Evolutionary conservation across 2,329 filamentous ascomycete species (phyloP).

Genomic region (Stagonosporopsis chrysanthemi): DNA sequence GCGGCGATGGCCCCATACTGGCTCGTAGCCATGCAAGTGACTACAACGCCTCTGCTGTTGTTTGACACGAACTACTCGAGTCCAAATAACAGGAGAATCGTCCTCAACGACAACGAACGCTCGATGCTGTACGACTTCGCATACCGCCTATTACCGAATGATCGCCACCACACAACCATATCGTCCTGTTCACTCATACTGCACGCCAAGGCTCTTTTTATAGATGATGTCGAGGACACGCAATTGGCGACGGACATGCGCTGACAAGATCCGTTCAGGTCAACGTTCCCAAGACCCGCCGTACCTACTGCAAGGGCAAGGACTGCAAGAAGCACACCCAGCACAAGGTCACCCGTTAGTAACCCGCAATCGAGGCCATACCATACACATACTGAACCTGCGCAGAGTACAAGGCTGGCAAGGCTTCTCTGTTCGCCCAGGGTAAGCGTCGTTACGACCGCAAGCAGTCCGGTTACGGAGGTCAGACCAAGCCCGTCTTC

Average conservation of each 20-base stretch:
- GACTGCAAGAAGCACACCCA: conserved; percentile 71
- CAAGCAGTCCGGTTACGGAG: conserved; percentile 99
- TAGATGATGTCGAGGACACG: conserved; percentile 17
- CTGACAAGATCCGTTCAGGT: conserved; percentile 64
- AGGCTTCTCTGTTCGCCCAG: conserved; percentile 95
- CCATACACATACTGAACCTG: conserved; percentile 35
- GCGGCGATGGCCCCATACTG: background rate
- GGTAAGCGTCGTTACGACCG: conserved; percentile 94
- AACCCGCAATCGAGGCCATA: conserved; percentile 8
- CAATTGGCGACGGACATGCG: conserved; percentile 12
- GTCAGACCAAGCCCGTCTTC: conserved; percentile 99
- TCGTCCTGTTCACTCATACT: conserved; percentile 25
- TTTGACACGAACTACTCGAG: too few relatives aligned
- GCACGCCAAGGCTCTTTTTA: conserved; percentile 10
- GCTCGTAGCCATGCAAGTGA: background rate
- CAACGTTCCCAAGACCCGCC: conserved; percentile 97
- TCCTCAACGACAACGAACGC: background rate
- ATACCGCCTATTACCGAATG: background rate
- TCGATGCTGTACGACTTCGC: background rate
- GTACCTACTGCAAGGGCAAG: conserved; percentile 98
- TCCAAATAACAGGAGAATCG: background rate
- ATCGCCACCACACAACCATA: conserved; percentile 2
- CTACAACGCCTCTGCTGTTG: background rate
- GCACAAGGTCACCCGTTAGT: conserved; percentile 49
- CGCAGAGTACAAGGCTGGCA: conserved; percentile 88